Percentiles rank a stretch among this genome's conserved stretches.
Conservation (phyloP, 306 rosid genomes). For the Cicer judaicum region DNA sequence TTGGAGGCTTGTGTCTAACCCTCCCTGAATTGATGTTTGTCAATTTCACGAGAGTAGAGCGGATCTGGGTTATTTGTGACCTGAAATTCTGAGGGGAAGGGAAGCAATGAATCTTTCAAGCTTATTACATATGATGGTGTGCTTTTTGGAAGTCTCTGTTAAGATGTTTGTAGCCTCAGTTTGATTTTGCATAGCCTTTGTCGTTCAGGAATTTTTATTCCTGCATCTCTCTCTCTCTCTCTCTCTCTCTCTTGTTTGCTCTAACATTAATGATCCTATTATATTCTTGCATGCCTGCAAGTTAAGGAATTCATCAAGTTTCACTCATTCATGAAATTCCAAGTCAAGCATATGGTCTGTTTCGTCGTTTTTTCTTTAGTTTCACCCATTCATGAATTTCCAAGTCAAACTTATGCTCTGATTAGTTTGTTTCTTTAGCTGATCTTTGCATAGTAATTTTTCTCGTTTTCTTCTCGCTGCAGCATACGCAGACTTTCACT, state of each 20-base stretch:
- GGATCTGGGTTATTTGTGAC: not conserved
- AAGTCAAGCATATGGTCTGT: not conserved
- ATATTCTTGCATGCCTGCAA: not conserved
- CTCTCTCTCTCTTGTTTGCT: conserved; percentile 11
- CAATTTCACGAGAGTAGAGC: not conserved
- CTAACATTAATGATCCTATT: not conserved
- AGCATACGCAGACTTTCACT: conserved; percentile 8
- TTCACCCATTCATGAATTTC: not conserved
- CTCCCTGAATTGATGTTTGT: not conserved
- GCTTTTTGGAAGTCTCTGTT: conserved; percentile 19
- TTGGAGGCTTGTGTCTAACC: conserved; percentile 3
- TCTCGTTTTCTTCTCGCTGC: conserved; percentile 20
- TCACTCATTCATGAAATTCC: not conserved
- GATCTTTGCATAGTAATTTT: not conserved
- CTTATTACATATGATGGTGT: not conserved
- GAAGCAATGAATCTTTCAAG: conserved; percentile 7
- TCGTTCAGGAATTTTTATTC: not conserved
- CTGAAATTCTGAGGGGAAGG: not conserved
- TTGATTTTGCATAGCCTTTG: conserved; percentile 20
- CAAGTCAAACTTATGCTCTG: not conserved
- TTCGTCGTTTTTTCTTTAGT: not conserved
- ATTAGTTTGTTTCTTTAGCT: conserved; percentile 1
- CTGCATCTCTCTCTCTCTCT: not conserved
- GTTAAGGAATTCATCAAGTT: not conserved
- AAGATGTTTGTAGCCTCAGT: conserved; percentile 7